These are phyloP conservation scores for Monosiga brevicollis DNA, from an alignment of 78 protist species.

Conservation along the genomic window DNA sequence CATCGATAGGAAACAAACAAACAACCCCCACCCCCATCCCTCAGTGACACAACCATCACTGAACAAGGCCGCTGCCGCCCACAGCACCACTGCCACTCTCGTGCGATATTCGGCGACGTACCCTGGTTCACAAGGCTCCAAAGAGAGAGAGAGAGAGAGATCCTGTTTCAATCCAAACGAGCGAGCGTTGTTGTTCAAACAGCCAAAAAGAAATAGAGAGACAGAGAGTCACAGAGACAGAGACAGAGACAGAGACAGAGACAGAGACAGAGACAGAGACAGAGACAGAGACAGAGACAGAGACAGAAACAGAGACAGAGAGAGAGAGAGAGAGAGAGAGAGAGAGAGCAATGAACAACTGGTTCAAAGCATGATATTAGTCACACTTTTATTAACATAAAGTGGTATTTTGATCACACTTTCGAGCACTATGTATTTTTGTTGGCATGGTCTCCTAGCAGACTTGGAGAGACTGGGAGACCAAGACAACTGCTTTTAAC, in stretches of 20 bases:
- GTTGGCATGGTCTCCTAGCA: too few species aligned
- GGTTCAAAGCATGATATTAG: too few species aligned
- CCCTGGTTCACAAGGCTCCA: not conserved
- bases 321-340: not conserved
- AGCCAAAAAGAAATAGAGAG: not conserved
- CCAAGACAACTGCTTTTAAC: too few species aligned
- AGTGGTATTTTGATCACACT: too few species aligned
- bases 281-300: not conserved
- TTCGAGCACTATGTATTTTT: too few species aligned
- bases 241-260: not conserved
- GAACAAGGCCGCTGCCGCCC: not conserved
- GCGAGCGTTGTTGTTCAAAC: not conserved
- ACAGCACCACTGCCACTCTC: not conserved
- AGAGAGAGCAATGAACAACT: too few species aligned
- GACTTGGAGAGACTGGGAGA: too few species aligned
- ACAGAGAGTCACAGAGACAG: not conserved
- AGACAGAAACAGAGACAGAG: not conserved
- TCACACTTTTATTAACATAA: too few species aligned
- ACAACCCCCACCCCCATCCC: not conserved
- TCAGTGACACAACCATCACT: not conserved
- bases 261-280: not conserved
- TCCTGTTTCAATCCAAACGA: not conserved
- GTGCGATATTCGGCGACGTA: not conserved
- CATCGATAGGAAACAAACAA: not conserved
- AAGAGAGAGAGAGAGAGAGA: not conserved